Evolutionary conservation across 139 green algal genomes (phyloP).

Genomic region (Volvox reticuliferus): DNA sequence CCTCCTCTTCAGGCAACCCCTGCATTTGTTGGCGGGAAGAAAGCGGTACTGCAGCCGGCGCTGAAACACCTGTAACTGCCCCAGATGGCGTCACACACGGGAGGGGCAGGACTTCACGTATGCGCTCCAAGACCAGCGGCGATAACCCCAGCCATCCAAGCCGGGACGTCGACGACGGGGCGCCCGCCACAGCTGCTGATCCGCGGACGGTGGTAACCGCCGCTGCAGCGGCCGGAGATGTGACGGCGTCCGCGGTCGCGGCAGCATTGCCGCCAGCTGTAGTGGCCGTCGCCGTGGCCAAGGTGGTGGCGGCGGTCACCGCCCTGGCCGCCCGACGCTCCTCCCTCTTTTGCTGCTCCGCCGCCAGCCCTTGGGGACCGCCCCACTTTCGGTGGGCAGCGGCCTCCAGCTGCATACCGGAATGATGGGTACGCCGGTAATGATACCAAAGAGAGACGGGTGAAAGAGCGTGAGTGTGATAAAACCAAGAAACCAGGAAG

Average conservation of each 20-base stretch:
- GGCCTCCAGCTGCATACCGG: slow-evolving; percentile 6
- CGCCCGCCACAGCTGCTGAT: no score
- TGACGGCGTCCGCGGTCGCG: not conserved
- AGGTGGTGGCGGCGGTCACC: not conserved
- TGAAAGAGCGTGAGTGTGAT: no score
- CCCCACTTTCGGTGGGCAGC: slow-evolving; percentile 31
- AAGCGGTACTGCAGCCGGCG: no score
- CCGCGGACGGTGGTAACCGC: not conserved
- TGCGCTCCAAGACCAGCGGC: slow-evolving; percentile 18
- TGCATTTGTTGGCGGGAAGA: no score
- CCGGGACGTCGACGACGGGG: no score
- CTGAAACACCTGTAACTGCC: no score
- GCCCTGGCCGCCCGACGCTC: not conserved
- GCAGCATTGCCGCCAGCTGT: not conserved
- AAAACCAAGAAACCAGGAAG: no score
- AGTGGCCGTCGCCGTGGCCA: not conserved
- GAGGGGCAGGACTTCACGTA: not conserved
- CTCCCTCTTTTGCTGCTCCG: slow-evolving; percentile 18
- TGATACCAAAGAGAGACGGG: no score
- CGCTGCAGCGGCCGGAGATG: not conserved
- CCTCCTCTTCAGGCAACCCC: no score
- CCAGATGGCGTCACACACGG: no score
- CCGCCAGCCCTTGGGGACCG: not conserved
- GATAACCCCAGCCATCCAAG: slow-evolving; percentile 10
- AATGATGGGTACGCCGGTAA: no score